Evolutionary conservation across 495 filamentous ascomycete genomes (phyloP).

Genomic region (Chlorociboria aeruginascens): DNA sequence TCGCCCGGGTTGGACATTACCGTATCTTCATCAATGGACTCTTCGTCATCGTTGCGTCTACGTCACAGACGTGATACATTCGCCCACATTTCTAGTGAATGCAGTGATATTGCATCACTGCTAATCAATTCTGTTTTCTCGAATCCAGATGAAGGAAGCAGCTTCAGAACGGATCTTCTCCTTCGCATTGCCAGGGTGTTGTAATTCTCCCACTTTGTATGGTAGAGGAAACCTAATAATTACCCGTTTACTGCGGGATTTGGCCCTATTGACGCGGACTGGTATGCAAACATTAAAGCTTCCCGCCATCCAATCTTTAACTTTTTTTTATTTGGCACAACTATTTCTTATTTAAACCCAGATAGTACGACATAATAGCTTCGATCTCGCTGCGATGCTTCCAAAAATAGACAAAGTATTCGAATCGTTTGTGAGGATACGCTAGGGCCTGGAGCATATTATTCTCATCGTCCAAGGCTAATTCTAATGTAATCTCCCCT

Average conservation of each 20-base stretch:
- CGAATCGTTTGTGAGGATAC: not conserved
- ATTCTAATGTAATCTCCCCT: constrained; percentile 1
- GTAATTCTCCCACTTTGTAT: constrained; percentile 4
- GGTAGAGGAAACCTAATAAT: constrained; percentile 3
- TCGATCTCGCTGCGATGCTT: constrained; percentile 1
- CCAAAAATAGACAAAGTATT: constrained; percentile 1
- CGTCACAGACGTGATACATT: no score
- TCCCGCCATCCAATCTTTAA: constrained; percentile 2
- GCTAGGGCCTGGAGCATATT: not conserved
- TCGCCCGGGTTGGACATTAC: no score
- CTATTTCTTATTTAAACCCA: not conserved
- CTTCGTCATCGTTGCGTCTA: no score
- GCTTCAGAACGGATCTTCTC: constrained; percentile 3
- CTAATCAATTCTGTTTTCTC: no score
- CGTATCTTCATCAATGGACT: no score
- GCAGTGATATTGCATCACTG: no score
- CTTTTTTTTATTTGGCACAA: not conserved
- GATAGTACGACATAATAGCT: constrained; percentile 1
- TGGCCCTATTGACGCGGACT: not conserved
- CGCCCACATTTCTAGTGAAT: no score
- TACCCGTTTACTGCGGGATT: not conserved
- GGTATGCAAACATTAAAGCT: constrained; percentile 5
- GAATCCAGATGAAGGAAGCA: constrained; percentile 11
- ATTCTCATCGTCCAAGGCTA: constrained; percentile 1
- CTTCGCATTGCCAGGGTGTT: not conserved